Conservation (phyloP, 495 filamentous ascomycete species). For the Aspergillus sparsus region DNA sequence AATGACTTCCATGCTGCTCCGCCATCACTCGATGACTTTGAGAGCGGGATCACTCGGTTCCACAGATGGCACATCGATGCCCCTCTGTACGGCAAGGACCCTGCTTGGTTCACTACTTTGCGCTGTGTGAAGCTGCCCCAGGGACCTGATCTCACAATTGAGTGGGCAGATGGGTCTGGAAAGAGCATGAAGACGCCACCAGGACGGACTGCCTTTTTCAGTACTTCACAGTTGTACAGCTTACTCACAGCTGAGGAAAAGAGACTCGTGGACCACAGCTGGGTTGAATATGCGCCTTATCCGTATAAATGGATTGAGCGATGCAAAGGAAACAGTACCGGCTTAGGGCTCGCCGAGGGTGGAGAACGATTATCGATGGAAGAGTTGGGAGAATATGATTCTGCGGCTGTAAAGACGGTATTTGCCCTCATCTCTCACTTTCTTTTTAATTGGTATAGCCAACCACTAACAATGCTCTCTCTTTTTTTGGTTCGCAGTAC, state of each 20-base stretch:
- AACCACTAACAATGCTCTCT: neutral
- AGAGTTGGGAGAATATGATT: constrained; percentile 13
- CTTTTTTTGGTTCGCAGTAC: neutral
- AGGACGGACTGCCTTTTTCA: constrained; percentile 4
- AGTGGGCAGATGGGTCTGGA: constrained; percentile 7
- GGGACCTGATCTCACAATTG: constrained; percentile 1
- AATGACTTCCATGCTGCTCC: constrained; percentile 15
- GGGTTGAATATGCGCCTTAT: constrained; percentile 13
- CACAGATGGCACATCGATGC: constrained; percentile 7
- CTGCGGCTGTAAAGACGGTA: constrained; percentile 6
- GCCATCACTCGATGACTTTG: neutral
- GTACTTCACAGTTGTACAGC: neutral
- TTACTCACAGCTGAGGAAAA: neutral
- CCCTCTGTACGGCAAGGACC: constrained; percentile 7
- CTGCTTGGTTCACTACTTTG: constrained; percentile 6
- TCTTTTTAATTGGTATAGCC: neutral
- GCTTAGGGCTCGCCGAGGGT: neutral
- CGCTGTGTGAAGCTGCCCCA: constrained; percentile 10
- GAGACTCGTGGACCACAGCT: neutral
- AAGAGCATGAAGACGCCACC: constrained; percentile 2
- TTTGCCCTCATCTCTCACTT: neutral
- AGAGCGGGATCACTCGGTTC: constrained; percentile 15
- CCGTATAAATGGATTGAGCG: constrained; percentile 8
- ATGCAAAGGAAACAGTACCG: too few species aligned
- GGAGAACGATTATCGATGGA: constrained; percentile 6